Evolutionary conservation across 768 basidiomycete genomes (phyloP).

Genomic region (Ramaria sp.): DNA sequence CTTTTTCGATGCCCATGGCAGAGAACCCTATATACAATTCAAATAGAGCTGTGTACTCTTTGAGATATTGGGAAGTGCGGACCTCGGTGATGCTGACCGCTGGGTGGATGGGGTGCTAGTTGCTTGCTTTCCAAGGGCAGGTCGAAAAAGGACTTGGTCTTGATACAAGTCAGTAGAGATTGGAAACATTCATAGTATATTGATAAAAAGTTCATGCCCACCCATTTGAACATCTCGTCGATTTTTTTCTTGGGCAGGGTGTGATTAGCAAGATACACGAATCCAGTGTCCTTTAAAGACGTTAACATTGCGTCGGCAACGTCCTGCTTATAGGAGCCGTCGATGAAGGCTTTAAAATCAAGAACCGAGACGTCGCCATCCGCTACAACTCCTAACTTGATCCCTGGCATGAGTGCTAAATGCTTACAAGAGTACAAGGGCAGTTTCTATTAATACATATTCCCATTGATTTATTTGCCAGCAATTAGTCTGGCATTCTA

Average conservation of each 20-base stretch:
- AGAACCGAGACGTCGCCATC: constrained; percentile 22
- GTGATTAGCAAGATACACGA: constrained; percentile 38
- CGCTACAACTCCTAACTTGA: background rate
- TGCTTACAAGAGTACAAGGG: no score
- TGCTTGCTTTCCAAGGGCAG: constrained; percentile 29
- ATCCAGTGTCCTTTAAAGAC: constrained; percentile 37
- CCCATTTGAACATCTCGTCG: constrained; percentile 33
- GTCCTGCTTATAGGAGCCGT: constrained; percentile 26
- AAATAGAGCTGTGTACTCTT: background rate
- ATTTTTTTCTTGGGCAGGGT: constrained; percentile 28
- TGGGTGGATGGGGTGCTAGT: constrained; percentile 35
- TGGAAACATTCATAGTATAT: background rate
- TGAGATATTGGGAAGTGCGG: background rate
- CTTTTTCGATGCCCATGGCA: constrained; percentile 32
- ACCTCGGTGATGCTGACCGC: constrained; percentile 37
- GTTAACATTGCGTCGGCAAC: constrained; percentile 32
- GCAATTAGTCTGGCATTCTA: no score
- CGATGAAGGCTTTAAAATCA: constrained; percentile 33
- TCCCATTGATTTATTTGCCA: no score
- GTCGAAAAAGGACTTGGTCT: constrained; percentile 32
- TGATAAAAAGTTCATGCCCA: constrained; percentile 15
- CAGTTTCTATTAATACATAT: no score
- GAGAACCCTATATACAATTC: constrained; percentile 16
- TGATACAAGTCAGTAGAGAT: background rate
- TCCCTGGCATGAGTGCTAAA: no score